These are phyloP conservation scores for Fusarium sp. DNA, from an alignment of 2,329 filamentous ascomycete genomes.

Conservation along the genomic window DNA sequence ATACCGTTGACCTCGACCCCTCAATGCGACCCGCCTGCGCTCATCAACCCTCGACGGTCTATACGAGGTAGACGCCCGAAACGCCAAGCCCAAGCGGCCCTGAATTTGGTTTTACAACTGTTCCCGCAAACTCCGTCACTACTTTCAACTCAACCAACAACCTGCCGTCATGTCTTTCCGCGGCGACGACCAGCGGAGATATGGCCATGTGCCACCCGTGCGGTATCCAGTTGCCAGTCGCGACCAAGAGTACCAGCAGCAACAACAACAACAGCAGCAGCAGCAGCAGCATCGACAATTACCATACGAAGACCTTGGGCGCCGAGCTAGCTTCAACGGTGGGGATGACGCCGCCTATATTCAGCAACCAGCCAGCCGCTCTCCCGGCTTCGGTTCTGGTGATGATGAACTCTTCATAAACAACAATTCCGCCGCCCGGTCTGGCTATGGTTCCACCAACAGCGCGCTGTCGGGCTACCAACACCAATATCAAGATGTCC, in stretches of 20 bases:
- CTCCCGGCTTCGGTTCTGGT: constrained; percentile 41
- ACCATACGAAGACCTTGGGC: constrained; percentile 51
- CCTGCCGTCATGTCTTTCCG: constrained; percentile 69
- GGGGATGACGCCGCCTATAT: constrained; percentile 76
- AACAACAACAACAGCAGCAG: constrained; percentile 48
- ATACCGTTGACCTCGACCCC: constrained; percentile 30
- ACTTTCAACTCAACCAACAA: constrained; percentile 11
- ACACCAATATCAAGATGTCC: constrained; percentile 62
- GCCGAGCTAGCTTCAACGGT: constrained; percentile 79
- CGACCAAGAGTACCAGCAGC: constrained; percentile 49
- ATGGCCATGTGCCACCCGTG: constrained; percentile 74
- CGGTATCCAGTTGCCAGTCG: constrained; percentile 68
- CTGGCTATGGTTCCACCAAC: constrained; percentile 58
- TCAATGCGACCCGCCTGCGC: constrained; percentile 45
- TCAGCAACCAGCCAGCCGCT: constrained; percentile 47
- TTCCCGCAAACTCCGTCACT: constrained; percentile 20
- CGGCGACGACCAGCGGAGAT: constrained; percentile 71
- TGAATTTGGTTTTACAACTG: constrained; percentile 31
- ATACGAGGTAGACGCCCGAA: constrained; percentile 45
- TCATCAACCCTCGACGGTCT: constrained; percentile 40
- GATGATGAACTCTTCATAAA: constrained; percentile 75
- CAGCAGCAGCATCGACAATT: constrained; percentile 47
- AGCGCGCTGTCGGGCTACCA: constrained; percentile 64
- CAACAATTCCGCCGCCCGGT: constrained; percentile 54
- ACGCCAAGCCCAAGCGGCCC: constrained; percentile 43